Conservation (phyloP, 305 asterid genomes). For the Salvia sclarea region DNA sequence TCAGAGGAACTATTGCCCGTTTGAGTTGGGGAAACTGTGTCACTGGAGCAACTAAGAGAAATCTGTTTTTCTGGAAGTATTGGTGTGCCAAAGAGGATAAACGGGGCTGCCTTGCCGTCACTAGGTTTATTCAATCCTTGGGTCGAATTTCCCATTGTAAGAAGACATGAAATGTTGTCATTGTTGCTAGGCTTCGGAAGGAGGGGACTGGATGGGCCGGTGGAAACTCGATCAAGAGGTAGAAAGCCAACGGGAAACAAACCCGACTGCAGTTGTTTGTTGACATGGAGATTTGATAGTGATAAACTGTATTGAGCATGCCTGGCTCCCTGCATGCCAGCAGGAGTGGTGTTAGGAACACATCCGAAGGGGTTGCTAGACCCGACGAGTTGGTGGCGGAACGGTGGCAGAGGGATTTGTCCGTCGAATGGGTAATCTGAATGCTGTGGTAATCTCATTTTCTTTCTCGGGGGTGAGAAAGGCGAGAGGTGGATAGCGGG, state of each 20-base stretch:
- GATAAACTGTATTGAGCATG: slow-evolving; percentile 75
- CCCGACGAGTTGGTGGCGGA: slow-evolving; percentile 49
- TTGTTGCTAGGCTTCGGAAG: slow-evolving; percentile 35
- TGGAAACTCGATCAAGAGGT: slow-evolving; percentile 36
- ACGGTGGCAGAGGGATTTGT: slow-evolving; percentile 54
- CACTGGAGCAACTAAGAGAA: slow-evolving; percentile 51
- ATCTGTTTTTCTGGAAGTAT: slow-evolving; percentile 72
- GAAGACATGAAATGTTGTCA: slow-evolving; percentile 60
- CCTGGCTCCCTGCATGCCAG: slow-evolving; percentile 99
- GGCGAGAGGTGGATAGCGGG: slow-evolving; percentile 68
- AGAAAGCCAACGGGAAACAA: slow-evolving; percentile 45
- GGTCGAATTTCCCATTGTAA: slow-evolving; percentile 53
- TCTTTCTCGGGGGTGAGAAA: slow-evolving; percentile 73
- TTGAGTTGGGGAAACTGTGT: slow-evolving; percentile 42
- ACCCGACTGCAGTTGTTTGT: slow-evolving; percentile 44
- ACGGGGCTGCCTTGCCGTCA: slow-evolving; percentile 48
- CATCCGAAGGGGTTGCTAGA: slow-evolving; percentile 53
- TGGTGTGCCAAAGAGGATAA: slow-evolving; percentile 70
- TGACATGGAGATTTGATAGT: slow-evolving; percentile 52
- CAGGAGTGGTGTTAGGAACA: slow-evolving; percentile 72
- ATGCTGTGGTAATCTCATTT: slow-evolving; percentile 54
- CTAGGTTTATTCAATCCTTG: slow-evolving; percentile 38
- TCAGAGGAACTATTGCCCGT: slow-evolving; percentile 57
- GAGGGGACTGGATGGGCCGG: slow-evolving; percentile 32
- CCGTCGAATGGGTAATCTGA: slow-evolving; percentile 57